Evolutionary conservation across 2,329 filamentous ascomycete genomes (phyloP).

Genomic region (Xylariaceae sp.): DNA sequence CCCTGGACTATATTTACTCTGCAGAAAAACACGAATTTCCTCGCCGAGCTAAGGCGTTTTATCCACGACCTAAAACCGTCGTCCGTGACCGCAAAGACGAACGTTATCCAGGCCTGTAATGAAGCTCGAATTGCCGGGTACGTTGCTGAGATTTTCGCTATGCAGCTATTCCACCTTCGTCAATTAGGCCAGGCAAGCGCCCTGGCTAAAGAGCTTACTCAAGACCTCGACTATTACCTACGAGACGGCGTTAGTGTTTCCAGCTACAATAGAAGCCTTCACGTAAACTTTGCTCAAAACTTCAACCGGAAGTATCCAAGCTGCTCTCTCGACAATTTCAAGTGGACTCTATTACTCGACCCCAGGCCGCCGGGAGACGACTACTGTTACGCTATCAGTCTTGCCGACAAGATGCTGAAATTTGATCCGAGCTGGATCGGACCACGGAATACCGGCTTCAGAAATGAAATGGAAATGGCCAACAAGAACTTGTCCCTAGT

Average conservation of each 20-base stretch:
- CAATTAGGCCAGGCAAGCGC: conserved; percentile 62
- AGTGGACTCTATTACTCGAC: conserved; percentile 62
- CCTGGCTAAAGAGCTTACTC: conserved; percentile 65
- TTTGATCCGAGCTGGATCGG: conserved; percentile 76
- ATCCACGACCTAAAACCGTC: conserved; percentile 54
- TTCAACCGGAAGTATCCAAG: conserved; percentile 71
- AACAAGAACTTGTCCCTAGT: conserved; percentile 90
- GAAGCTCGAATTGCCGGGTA: conserved; percentile 71
- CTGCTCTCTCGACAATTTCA: conserved; percentile 71
- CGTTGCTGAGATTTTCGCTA: conserved; percentile 80
- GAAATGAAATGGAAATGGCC: conserved; percentile 74
- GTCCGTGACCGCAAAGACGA: conserved; percentile 47
- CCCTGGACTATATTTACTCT: conserved; percentile 84
- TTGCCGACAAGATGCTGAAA: conserved; percentile 69
- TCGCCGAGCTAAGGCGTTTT: conserved; percentile 66
- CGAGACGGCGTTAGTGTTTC: conserved; percentile 72
- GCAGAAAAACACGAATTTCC: conserved; percentile 66
- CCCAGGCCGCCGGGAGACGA: conserved; percentile 61
- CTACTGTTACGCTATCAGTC: conserved; percentile 78
- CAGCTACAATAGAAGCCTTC: conserved; percentile 80
- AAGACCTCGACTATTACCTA: conserved; percentile 72
- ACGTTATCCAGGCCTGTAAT: conserved; percentile 52
- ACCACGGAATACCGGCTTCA: conserved; percentile 64
- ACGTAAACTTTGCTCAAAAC: conserved; percentile 79
- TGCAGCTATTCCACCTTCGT: conserved; percentile 82